phyloP scores from a whole-genome alignment of 768 basidiomycete species.

The Trametes cingulata region DNA sequence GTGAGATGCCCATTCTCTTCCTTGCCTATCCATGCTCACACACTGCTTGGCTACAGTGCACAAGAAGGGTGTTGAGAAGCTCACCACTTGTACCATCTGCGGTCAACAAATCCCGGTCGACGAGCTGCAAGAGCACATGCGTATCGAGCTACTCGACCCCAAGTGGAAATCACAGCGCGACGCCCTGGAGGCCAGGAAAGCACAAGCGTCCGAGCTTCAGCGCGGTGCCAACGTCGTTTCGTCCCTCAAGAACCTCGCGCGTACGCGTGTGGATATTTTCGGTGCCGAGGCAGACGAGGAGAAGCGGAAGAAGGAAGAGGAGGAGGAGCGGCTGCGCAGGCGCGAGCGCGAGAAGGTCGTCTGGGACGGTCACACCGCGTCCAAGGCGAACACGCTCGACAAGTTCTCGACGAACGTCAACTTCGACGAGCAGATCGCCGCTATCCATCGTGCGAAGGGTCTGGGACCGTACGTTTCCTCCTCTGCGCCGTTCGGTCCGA shows the following conservation, averaged over 20 bases:
- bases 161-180: conserved; percentile 98
- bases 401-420: conserved; percentile 93
- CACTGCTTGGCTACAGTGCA: conserved; percentile 52
- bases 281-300: conserved; percentile 94
- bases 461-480: conserved; percentile 70
- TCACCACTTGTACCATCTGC: conserved; percentile 90
- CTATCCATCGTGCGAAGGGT: conserved; percentile 92
- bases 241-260: conserved; percentile 89
- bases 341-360: conserved; percentile 93
- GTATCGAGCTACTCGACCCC: conserved; percentile 96
- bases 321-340: conserved; percentile 76
- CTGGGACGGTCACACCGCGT: conserved; percentile 98
- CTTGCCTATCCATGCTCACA: conserved; percentile 10
- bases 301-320: conserved; percentile 81
- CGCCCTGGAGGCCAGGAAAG: conserved; percentile 83
- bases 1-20: conserved; percentile 45
- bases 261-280: conserved; percentile 97
- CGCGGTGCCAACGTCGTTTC: conserved; percentile 92
- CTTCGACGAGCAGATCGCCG: conserved; percentile 97
- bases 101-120: conserved; percentile 96
- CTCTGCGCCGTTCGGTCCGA: conserved; percentile 1
- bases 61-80: conserved; percentile 64
- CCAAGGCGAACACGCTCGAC: conserved; percentile 88
- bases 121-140: conserved; percentile 96
- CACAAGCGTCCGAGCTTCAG: conserved; percentile 84